phyloP scores from a whole-genome alignment of 345 rosid species.

The Ceriops zippeliana region DNA sequence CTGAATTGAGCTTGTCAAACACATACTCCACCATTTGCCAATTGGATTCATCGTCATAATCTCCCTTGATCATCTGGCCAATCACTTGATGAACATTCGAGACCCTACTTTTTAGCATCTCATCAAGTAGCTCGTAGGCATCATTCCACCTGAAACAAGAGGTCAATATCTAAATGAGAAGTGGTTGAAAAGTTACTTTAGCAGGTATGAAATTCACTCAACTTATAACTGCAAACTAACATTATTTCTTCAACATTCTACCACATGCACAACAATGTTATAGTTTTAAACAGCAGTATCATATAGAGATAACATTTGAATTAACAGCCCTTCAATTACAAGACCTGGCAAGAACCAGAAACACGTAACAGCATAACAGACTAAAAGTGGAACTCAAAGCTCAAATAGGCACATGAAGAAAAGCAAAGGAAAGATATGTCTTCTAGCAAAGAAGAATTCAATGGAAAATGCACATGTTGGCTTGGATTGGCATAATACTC shows the following conservation, averaged over 20 bases:
- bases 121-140: slow-evolving; percentile 67
- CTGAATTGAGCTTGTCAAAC: slow-evolving; percentile 77
- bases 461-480: no score
- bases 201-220: background rate
- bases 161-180: slow-evolving; percentile 17
- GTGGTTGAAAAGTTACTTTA: background rate
- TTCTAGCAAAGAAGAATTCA: no score
- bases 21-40: slow-evolving; percentile 96
- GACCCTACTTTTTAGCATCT: slow-evolving; percentile 66
- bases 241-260: background rate
- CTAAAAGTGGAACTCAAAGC: background rate
- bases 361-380: background rate
- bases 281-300: background rate
- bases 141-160: slow-evolving; percentile 62
- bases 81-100: slow-evolving; percentile 86
- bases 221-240: background rate
- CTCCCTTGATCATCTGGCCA: slow-evolving; percentile 92
- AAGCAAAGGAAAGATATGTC: no score
- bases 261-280: background rate
- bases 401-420: background rate
- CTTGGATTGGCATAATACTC: no score
- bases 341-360: background rate
- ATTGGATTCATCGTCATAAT: slow-evolving; percentile 76
- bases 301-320: background rate
- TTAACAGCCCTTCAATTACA: background rate